A percentile compares a stretch with the other conserved stretches of the same genome.
Conservation (phyloP, 352 stramenopile genomes). For the Phytopythium ostracodes region DNA sequence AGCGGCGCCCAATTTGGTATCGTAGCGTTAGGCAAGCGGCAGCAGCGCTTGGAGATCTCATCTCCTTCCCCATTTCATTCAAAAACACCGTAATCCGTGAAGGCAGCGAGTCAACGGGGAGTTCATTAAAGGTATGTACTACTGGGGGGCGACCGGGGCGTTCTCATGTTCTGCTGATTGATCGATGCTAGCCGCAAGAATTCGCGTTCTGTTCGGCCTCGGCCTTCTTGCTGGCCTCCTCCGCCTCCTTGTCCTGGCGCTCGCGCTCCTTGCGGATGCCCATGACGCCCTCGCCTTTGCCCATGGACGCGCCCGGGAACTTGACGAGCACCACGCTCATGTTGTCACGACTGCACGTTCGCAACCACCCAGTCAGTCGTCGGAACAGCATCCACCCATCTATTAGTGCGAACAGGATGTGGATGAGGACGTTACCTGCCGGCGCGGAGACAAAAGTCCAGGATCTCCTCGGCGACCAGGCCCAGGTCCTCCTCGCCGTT, state of each 20-base stretch:
- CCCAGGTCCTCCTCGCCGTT: conserved; percentile 64
- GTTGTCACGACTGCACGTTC: conserved; percentile 60
- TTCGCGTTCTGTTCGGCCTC: conserved; percentile 9
- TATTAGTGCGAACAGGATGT: background rate
- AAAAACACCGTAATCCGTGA: background rate
- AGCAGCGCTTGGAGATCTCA: no score
- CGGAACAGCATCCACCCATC: no score
- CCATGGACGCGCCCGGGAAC: conserved; percentile 65
- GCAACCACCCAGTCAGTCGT: conserved; percentile 1
- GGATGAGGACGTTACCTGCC: conserved; percentile 38
- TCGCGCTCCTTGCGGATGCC: conserved; percentile 57
- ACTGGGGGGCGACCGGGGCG: background rate
- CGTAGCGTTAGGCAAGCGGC: background rate
- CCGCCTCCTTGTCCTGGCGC: conserved; percentile 32
- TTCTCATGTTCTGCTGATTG: background rate
- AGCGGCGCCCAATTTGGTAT: background rate
- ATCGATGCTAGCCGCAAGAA: background rate
- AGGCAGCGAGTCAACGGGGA: background rate
- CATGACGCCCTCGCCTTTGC: conserved; percentile 51
- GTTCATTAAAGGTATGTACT: background rate
- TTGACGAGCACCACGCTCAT: conserved; percentile 82
- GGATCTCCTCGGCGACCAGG: conserved; percentile 76
- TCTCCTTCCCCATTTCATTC: no score
- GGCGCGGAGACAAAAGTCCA: conserved; percentile 69
- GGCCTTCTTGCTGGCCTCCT: conserved; percentile 15